Percentiles rank a stretch among this genome's conserved stretches.
phyloP scores from a whole-genome alignment of 2,329 filamentous ascomycete genomes.

The Sarocladium brachiariae region DNA sequence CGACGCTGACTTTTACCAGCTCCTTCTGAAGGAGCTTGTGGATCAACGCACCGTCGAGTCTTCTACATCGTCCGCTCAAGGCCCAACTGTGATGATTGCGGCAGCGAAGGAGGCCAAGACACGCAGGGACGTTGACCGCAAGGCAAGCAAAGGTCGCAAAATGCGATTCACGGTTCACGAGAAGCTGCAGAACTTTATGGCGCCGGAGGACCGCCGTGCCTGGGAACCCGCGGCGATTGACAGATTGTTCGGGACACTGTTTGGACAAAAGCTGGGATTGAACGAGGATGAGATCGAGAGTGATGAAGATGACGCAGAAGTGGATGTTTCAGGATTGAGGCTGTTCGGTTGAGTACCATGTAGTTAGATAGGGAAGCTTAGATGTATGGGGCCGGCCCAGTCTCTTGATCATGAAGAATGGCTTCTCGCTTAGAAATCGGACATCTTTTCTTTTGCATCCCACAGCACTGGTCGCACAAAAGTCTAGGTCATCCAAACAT shows the following conservation, averaged over 20 bases:
- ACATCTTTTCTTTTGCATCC: no score
- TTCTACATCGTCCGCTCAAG: slow-evolving; percentile 38
- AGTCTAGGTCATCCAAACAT: neutral
- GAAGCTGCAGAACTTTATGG: slow-evolving; percentile 98
- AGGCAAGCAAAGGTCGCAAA: slow-evolving; percentile 91
- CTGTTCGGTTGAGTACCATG: slow-evolving; percentile 32
- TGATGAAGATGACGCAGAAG: slow-evolving; percentile 41
- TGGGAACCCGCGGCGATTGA: slow-evolving; percentile 82
- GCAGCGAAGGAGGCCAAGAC: slow-evolving; percentile 71
- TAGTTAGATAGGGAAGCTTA: neutral
- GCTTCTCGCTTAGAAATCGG: no score
- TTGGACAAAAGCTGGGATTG: slow-evolving; percentile 63
- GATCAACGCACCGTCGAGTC: slow-evolving; percentile 75
- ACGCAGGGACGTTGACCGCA: slow-evolving; percentile 80
- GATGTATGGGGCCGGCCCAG: no score
- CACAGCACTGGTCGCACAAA: neutral
- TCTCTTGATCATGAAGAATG: no score
- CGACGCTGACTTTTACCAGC: slow-evolving; percentile 90
- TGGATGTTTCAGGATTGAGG: slow-evolving; percentile 40
- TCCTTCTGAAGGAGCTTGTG: slow-evolving; percentile 86
- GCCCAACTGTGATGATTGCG: slow-evolving; percentile 51
- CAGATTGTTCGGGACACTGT: slow-evolving; percentile 65
- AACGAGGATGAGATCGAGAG: slow-evolving; percentile 51
- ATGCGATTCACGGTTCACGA: slow-evolving; percentile 92
- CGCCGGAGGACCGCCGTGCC: slow-evolving; percentile 69